Evolutionary conservation across 495 filamentous ascomycete genomes (phyloP).

Genomic region (Tuber aestivum): DNA sequence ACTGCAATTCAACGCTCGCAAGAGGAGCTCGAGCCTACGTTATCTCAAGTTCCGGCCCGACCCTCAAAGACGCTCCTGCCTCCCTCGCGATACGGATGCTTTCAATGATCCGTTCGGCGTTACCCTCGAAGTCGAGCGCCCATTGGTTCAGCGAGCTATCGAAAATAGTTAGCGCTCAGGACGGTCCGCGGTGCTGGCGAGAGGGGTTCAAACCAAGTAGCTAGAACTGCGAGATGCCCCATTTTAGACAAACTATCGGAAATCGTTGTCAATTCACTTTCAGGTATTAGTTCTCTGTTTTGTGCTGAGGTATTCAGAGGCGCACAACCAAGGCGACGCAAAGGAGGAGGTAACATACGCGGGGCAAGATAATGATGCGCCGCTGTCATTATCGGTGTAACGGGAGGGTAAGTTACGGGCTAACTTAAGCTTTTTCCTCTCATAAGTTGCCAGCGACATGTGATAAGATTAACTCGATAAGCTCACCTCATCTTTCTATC

Average conservation of each 20-base stretch:
- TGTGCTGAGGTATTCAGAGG: background rate
- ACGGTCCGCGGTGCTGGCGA: too few species aligned
- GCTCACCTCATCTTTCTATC: background rate
- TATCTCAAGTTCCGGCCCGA: conserved; percentile 70
- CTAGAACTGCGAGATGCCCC: conserved; percentile 48
- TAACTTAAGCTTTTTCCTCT: background rate
- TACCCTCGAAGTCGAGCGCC: conserved; percentile 76
- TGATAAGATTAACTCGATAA: background rate
- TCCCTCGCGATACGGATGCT: conserved; percentile 66
- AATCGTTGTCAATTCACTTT: background rate
- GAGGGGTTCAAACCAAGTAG: conserved; percentile 50
- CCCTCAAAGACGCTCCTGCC: conserved; percentile 62
- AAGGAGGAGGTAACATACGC: background rate
- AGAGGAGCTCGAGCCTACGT: conserved; percentile 40
- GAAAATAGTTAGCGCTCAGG: conserved; percentile 1
- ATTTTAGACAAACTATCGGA: conserved; percentile 27
- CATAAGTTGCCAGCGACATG: background rate
- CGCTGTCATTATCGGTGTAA: background rate
- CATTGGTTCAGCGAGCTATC: conserved; percentile 53
- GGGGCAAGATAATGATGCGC: background rate
- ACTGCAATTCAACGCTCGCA: background rate
- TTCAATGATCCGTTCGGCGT: conserved; percentile 67
- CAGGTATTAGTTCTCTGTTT: background rate
- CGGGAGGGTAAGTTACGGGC: background rate
- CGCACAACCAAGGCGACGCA: background rate